Base-by-base conservation (phyloP, 2,329 filamentous ascomycete genomes). In the Monilinia polystroma region DNA sequence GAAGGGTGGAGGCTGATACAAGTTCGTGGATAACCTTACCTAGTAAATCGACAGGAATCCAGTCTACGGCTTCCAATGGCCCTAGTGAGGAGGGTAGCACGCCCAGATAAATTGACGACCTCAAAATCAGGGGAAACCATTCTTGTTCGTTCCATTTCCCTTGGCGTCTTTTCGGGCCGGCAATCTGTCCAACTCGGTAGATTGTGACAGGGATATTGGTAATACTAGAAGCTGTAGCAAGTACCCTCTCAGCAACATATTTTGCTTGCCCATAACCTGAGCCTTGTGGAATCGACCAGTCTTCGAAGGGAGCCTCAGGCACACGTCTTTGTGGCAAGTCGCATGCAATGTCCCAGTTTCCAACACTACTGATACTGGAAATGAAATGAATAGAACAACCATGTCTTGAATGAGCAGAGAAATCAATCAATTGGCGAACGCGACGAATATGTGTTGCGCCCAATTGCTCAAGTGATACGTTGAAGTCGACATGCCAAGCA, bases 101-200 rank as follows among this genome's bases (percentile, higher is more conserved):
- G 18, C 18, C 18, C 8, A 47, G 45, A 5, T 7, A n/a, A 20
- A 20, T 54, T 29, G 56, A 66, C 1, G 35, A 53, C 26, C 35
- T 51, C 3, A 66, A 2, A 12, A 66, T 59, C 7, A 52, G 23
- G 6, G 64, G 56, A 35, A 66, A 43, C 47, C 47, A 62, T 43
- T 62, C 56, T 8, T 51, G 26, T 52, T 59, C 23, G 3, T 66
- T 66, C 64, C 56, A 66, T 18, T 53, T 59, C 8, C 64, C 64
- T 1, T 32, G 7, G 16, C 35, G n/a, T 7, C 43, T 54, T 29
- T 51, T 62, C 2, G 65, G 59, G 0, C 81, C 81, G 1, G 75
- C 81, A 51, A 84, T 78, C 73, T 84, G 83, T 0, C 81, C 82
- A 0, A 84, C 79, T 1, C 82, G 79, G 41, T 81, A 76, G 20